Conservation (phyloP, 1,284 basidiomycete species). For the Spongispora temasekensis region DNA sequence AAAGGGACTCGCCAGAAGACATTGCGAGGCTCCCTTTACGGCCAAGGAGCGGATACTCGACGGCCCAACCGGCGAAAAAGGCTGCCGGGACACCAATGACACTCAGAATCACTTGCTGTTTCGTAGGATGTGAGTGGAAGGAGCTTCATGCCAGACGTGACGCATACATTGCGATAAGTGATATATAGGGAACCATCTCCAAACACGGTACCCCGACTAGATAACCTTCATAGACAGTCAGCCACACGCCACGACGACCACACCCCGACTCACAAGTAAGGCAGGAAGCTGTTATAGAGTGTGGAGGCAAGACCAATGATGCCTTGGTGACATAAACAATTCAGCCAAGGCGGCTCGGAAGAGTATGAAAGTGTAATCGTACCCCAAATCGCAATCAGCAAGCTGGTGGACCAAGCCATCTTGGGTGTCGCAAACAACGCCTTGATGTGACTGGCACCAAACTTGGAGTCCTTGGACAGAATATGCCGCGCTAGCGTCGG, state of each 20-base stretch:
- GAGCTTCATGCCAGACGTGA: neutral
- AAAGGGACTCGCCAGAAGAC: slow-evolving; percentile 45
- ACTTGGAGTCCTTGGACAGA: slow-evolving; percentile 41
- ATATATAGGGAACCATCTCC: slow-evolving; percentile 51
- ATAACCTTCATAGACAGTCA: slow-evolving; percentile 35
- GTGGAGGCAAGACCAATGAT: slow-evolving; percentile 65
- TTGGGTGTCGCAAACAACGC: slow-evolving; percentile 56
- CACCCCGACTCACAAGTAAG: slow-evolving; percentile 44
- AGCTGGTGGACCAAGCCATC: slow-evolving; percentile 57
- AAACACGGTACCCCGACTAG: slow-evolving; percentile 48
- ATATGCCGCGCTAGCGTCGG: slow-evolving; percentile 16
- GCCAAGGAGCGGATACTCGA: slow-evolving; percentile 62
- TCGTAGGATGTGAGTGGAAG: neutral
- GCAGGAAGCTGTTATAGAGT: slow-evolving; percentile 60
- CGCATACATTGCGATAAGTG: slow-evolving; percentile 52
- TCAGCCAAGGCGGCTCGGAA: neutral
- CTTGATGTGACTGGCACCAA: slow-evolving; percentile 46
- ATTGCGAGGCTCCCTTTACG: slow-evolving; percentile 63
- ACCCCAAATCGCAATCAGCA: slow-evolving; percentile 61
- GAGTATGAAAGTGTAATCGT: slow-evolving; percentile 1
- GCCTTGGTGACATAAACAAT: slow-evolving; percentile 32
- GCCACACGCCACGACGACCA: neutral
- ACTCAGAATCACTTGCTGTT: slow-evolving; percentile 58
- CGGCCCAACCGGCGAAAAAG: slow-evolving; percentile 61
- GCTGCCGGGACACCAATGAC: slow-evolving; percentile 69